These are phyloP conservation scores for Neurospora sp. DNA, from an alignment of 495 filamentous ascomycete species.

Conservation along the genomic window DNA sequence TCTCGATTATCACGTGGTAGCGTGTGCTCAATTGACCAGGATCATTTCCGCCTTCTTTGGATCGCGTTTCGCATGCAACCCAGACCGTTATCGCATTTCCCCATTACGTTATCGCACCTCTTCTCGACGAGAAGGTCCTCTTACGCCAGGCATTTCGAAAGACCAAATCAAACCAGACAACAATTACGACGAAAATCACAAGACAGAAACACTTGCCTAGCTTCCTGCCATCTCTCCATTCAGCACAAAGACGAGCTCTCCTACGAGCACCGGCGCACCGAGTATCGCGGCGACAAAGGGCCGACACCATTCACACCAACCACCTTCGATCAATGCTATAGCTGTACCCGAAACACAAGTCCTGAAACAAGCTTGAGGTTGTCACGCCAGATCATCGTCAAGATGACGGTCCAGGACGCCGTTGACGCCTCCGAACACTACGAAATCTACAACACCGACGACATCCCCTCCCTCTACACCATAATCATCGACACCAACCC, in stretches of 20 bases:
- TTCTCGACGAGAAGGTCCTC: background rate
- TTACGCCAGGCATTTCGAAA: background rate
- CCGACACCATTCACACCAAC: background rate
- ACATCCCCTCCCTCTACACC: slow-evolving; percentile 75
- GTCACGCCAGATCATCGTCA: background rate
- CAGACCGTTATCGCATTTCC: background rate
- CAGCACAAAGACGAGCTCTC: background rate
- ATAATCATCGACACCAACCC: slow-evolving; percentile 96
- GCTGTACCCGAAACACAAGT: background rate
- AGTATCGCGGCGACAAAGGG: background rate
- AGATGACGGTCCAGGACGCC: slow-evolving; percentile 49
- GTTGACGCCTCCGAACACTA: slow-evolving; percentile 87
- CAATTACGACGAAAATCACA: background rate
- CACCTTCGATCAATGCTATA: background rate
- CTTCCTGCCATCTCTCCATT: background rate
- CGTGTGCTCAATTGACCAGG: background rate
- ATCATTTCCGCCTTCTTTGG: background rate
- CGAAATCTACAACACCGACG: slow-evolving; percentile 49
- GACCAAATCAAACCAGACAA: background rate
- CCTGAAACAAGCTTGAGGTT: background rate
- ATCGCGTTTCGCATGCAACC: background rate
- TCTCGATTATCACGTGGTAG: background rate
- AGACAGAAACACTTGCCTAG: background rate
- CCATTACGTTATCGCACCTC: background rate
- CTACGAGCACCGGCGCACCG: background rate